Base-by-base conservation (phyloP, 345 rosid species). In the Salix dunnii region DNA sequence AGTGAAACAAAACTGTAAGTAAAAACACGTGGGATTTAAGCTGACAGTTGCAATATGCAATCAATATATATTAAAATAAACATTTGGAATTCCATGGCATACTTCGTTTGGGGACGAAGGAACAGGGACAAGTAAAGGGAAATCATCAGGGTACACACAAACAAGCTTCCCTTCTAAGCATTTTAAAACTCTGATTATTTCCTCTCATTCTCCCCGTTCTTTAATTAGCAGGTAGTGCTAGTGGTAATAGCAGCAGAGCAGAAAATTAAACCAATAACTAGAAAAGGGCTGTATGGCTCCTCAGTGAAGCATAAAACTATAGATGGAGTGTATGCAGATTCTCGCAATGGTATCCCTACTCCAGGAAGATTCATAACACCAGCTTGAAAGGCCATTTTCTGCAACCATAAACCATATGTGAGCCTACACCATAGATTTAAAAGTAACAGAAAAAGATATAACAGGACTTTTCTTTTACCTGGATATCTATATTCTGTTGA, bases 401-500 rank as follows among this genome's bases (percentile, higher is more conserved):
- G 68, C 62, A 38, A 76, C 12, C 30, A 46, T 25, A 14, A 35
- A 23, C 35, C 53, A 38, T 55, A 20, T 12, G 38, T 4, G 70
- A 61, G 61, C 33, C 71, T 13, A 14, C 3, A 61, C 28, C n/a
- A 40, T 3, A 28, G 9, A 49, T 35, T 67, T 70, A 66, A 7
- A 1, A 36, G 25, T 10, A 40, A 17, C n/a, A 12, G 58, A 30
- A 23, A 27, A 18, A 14, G 5, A 27, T 10, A 40, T 10, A 40
- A 40, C 6, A 67, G 13, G 66, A 23, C 27, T 1, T n/a, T 58
- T 58, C 12, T n/a, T 58, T 20, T 51, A 82, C 82, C 84, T 82
- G 84, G 43, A 82, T 70, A 65, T 79, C 76, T 42, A 82, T 82
- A 71, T 82, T 79, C 58, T 82, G 84, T 13, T 82, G 84, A 20